Conservation (phyloP, 305 asterid genomes). For the Plantago rigida region DNA sequence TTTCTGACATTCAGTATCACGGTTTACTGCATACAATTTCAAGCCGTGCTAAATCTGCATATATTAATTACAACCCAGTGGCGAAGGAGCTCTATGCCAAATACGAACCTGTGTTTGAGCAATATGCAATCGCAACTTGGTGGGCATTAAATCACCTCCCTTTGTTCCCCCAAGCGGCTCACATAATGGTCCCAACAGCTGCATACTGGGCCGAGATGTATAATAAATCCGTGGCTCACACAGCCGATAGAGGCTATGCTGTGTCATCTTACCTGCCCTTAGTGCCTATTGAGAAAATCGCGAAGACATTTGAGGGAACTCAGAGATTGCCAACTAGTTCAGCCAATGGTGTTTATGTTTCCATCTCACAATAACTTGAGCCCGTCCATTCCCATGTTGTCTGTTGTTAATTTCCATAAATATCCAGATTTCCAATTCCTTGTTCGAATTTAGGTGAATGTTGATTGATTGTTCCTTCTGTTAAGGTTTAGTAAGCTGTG, state of each 20-base stretch:
- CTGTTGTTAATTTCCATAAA: conserved; percentile 14
- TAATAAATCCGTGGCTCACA: conserved; percentile 37
- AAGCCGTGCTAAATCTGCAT: conserved; percentile 33
- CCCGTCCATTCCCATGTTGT: background rate
- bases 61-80: conserved; percentile 42
- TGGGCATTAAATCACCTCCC: conserved; percentile 49
- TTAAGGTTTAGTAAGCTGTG: background rate
- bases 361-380: conserved; percentile 22
- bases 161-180: conserved; percentile 55
- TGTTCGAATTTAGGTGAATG: conserved; percentile 10
- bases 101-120: conserved; percentile 63
- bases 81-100: conserved; percentile 40
- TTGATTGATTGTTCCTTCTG: background rate
- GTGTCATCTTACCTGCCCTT: conserved; percentile 51
- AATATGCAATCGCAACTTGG: conserved; percentile 52
- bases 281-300: conserved; percentile 59
- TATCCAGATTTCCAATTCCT: conserved; percentile 4
- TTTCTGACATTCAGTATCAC: conserved; percentile 39
- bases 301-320: conserved; percentile 41
- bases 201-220: conserved; percentile 71
- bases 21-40: conserved; percentile 44
- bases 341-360: conserved; percentile 26
- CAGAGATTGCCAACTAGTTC: conserved; percentile 32
- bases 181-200: conserved; percentile 59
- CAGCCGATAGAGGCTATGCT: conserved; percentile 39